Evolutionary conservation across 1,284 basidiomycete genomes (phyloP).

Genomic region (Leucoagaricus sp.): DNA sequence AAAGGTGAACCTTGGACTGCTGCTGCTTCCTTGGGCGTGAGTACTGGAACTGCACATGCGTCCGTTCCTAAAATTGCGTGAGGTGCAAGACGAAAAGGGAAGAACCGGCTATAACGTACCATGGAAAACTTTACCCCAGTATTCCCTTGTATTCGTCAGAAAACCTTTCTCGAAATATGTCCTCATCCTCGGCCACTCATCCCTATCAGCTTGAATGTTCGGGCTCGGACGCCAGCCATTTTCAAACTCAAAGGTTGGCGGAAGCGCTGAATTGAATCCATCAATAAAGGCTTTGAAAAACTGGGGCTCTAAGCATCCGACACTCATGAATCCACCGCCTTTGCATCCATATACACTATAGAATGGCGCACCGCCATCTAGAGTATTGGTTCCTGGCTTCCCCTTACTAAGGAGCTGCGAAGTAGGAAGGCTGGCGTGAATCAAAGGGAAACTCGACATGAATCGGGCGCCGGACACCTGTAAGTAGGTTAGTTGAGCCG

Average conservation of each 20-base stretch:
- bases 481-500: neutral
- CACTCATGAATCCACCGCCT: conserved; percentile 75
- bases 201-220: conserved; percentile 50
- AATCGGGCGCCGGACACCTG: conserved; percentile 82
- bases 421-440: conserved; percentile 42
- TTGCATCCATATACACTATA: conserved; percentile 76
- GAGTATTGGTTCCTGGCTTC: conserved; percentile 59
- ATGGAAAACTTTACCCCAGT: conserved; percentile 71
- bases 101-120: conserved; percentile 38
- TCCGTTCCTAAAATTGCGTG: conserved; percentile 60
- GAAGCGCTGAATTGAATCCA: conserved; percentile 55
- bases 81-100: neutral
- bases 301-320: conserved; percentile 73
- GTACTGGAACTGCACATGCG: conserved; percentile 75
- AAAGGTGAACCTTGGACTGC: conserved; percentile 36
- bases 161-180: conserved; percentile 69
- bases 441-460: conserved; percentile 69
- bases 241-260: conserved; percentile 37
- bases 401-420: conserved; percentile 39
- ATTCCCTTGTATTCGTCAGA: conserved; percentile 56
- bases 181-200: conserved; percentile 62
- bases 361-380: conserved; percentile 82
- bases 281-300: conserved; percentile 68
- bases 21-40: conserved; percentile 64
- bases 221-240: conserved; percentile 55